A percentile compares a stretch with the other conserved stretches of the same genome.
Conservation (phyloP, 768 basidiomycete species). For the Suillus fuscotomentosus region DNA sequence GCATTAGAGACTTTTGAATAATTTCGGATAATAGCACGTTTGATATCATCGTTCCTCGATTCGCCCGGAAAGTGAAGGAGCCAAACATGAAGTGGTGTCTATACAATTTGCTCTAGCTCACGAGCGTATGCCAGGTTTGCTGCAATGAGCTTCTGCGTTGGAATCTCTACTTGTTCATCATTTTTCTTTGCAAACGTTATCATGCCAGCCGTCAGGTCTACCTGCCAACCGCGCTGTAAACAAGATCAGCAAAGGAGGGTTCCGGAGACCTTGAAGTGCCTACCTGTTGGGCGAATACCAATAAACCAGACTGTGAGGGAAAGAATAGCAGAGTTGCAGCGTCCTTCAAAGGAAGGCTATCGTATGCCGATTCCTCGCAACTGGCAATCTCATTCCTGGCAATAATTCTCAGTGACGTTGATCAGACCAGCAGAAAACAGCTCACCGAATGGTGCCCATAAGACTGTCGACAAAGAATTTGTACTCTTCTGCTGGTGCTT, state of each 20-base stretch:
- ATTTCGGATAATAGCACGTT: conserved; percentile 21
- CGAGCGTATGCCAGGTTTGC: conserved; percentile 79
- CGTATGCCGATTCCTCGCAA: conserved; percentile 93
- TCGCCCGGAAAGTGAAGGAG: not conserved
- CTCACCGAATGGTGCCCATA: conserved; percentile 90
- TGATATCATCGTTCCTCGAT: conserved; percentile 8
- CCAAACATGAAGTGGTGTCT: conserved; percentile 22
- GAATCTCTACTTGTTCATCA: conserved; percentile 83
- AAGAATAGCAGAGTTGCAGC: conserved; percentile 93
- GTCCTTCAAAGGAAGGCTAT: conserved; percentile 85
- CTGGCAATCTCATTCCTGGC: conserved; percentile 93
- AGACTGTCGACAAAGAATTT: conserved; percentile 91
- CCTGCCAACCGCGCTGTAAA: conserved; percentile 77
- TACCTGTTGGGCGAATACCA: conserved; percentile 81
- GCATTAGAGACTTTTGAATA: conserved; percentile 71
- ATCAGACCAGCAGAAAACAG: conserved; percentile 3
- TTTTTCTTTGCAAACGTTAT: conserved; percentile 80
- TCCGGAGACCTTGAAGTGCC: conserved; percentile 14
- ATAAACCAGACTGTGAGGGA: conserved; percentile 72
- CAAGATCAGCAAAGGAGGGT: conserved; percentile 2
- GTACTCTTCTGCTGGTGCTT: conserved; percentile 93
- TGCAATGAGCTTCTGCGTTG: conserved; percentile 79
- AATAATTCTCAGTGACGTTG: conserved; percentile 6
- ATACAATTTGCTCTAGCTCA: conserved; percentile 91
- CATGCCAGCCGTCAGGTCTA: conserved; percentile 65